Evolutionary conservation across 257 asterid genomes (phyloP).

Genomic region (Solanum appendiculatum): DNA sequence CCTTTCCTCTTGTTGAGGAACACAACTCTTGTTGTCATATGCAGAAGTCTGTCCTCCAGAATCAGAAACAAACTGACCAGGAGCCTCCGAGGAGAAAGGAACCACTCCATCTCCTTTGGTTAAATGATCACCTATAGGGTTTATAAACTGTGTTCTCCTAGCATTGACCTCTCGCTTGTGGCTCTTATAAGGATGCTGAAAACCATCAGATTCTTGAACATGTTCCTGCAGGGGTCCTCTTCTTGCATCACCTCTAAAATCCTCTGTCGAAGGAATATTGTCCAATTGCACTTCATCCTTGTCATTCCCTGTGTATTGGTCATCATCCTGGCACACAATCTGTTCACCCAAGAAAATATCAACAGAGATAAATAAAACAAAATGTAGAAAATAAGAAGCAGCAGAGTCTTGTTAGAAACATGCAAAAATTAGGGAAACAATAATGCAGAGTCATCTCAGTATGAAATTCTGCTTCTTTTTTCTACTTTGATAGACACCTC

Average conservation of each 20-base stretch:
- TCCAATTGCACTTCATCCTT: slow-evolving; percentile 34
- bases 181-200: slow-evolving; percentile 34
- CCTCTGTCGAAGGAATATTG: slow-evolving; percentile 23
- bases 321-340: slow-evolving; percentile 67
- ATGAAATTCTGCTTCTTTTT: neutral
- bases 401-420: neutral
- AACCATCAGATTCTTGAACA: slow-evolving; percentile 21
- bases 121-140: slow-evolving; percentile 18
- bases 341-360: slow-evolving; percentile 24
- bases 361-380: neutral
- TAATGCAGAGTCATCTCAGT: neutral
- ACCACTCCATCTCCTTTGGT: slow-evolving; percentile 28
- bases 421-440: neutral
- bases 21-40: slow-evolving; percentile 17
- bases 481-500: neutral
- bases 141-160: slow-evolving; percentile 31
- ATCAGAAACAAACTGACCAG: slow-evolving; percentile 18
- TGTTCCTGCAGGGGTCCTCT: slow-evolving; percentile 42
- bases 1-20: slow-evolving; percentile 49
- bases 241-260: slow-evolving; percentile 37
- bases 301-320: slow-evolving; percentile 19
- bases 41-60: slow-evolving; percentile 22
- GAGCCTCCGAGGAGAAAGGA: slow-evolving; percentile 23
- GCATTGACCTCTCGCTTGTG: slow-evolving; percentile 31
- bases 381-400: neutral